Evolutionary conservation across 2,329 filamentous ascomycete species (phyloP).

Genomic region (Juglanconis juglandina): DNA sequence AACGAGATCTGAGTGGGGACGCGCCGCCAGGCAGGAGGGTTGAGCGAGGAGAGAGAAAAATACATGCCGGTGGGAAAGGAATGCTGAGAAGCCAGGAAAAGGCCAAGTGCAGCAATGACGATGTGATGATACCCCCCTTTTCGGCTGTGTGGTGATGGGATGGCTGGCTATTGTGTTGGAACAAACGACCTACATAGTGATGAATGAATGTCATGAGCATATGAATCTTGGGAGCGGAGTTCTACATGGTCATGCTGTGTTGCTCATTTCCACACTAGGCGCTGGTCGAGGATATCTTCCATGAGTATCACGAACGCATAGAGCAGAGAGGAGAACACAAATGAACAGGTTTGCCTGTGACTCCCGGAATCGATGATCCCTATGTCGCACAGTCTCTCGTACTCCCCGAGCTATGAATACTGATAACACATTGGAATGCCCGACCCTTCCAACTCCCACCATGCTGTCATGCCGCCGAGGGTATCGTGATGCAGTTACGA

Average conservation of each 20-base stretch:
- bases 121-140: slow-evolving; percentile 16
- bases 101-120: neutral
- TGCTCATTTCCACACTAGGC: no score
- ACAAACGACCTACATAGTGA: neutral
- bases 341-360: neutral
- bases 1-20: slow-evolving; percentile 32
- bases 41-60: neutral
- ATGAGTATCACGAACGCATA: neutral
- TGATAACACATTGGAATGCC: neutral
- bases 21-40: neutral
- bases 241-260: no score
- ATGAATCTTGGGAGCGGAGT: neutral
- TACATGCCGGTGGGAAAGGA: neutral
- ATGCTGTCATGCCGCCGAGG: neutral
- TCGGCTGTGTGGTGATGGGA: neutral
- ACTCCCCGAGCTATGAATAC: no score
- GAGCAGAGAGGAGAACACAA: neutral
- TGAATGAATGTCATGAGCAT: slow-evolving; percentile 11
- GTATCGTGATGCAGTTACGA: neutral
- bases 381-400: no score
- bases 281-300: neutral
- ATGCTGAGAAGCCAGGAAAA: neutral
- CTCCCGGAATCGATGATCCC: neutral
- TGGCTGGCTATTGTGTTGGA: neutral
- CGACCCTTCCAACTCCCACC: neutral